Evolutionary conservation across 2,329 filamentous ascomycete genomes (phyloP).

Genomic region (Botrytis paeoniae): DNA sequence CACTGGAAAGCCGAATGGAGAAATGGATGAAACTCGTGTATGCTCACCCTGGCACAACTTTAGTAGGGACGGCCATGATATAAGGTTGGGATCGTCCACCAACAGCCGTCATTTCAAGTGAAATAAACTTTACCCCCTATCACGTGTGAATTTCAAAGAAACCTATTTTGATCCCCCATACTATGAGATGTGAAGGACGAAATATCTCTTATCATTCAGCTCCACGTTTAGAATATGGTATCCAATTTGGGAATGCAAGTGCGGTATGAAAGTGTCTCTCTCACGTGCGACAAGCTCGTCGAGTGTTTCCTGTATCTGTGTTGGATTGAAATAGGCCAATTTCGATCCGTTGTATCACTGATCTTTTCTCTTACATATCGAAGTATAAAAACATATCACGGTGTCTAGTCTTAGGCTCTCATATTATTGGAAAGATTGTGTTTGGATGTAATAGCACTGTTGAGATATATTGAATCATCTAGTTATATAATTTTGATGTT

Average conservation of each 20-base stretch:
- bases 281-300: not conserved
- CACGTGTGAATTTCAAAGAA: too few relatives aligned
- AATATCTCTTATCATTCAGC: not conserved
- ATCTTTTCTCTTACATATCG: not conserved
- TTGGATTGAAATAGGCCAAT: not conserved
- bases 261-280: not conserved
- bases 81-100: not conserved
- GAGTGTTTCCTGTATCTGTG: not conserved
- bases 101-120: not conserved
- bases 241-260: not conserved
- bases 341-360: not conserved
- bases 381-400: not conserved
- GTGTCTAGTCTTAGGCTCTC: not conserved
- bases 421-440: not conserved
- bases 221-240: not conserved
- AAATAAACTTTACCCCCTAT: constrained; percentile 4
- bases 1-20: not conserved
- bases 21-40: not conserved
- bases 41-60: not conserved
- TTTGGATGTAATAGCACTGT: not conserved
- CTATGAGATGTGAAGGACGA: not conserved
- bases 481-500: not conserved
- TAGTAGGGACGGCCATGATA: not conserved
- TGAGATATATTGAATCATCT: not conserved
- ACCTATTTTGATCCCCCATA: too few relatives aligned